Conservation (phyloP, 441 rosid genomes). For the Corymbia citriodora region DNA sequence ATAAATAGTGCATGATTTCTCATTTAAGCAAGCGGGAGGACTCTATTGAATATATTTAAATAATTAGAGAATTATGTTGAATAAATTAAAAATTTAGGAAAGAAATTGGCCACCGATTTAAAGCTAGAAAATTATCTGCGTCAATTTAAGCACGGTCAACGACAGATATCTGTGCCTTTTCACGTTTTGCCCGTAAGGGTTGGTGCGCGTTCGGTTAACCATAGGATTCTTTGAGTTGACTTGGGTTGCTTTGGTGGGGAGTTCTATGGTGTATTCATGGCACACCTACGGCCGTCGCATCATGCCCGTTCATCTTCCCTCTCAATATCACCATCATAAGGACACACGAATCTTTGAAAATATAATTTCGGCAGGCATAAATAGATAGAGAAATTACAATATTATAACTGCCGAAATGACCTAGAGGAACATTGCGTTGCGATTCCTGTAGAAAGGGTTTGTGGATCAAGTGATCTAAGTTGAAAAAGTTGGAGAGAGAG, state of each 20-base stretch:
- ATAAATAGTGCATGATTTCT: no score
- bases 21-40: neutral
- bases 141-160: neutral
- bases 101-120: no score
- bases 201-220: neutral
- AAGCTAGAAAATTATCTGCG: neutral
- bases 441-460: neutral
- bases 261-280: neutral
- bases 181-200: neutral
- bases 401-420: neutral
- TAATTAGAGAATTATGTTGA: fast-evolving
- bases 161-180: neutral
- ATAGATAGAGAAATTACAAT: neutral
- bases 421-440: no score
- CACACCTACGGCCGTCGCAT: neutral
- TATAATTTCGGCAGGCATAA: neutral
- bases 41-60: fast-evolving
- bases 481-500: neutral
- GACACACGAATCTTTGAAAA: neutral
- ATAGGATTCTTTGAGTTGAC: neutral
- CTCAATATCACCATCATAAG: neutral
- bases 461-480: neutral
- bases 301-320: neutral
- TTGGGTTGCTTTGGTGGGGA: neutral
- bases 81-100: no score